Base-by-base conservation (phyloP, 1,284 basidiomycete genomes). In the Ganoderma leucocontextum region DNA sequence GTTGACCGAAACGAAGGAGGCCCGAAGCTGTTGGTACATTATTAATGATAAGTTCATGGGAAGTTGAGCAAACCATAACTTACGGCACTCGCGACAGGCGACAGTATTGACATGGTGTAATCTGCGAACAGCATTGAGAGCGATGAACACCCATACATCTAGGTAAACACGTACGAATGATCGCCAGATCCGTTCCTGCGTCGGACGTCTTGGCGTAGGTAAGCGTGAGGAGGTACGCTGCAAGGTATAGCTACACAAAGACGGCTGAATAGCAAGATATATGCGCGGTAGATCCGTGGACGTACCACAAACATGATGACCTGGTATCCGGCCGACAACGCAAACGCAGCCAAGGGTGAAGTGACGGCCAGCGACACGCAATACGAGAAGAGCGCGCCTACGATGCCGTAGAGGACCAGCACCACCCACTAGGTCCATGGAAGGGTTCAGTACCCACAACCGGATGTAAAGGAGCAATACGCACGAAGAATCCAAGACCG, bases 271-370 rank as follows among this genome's bases (percentile, higher is more conserved):
- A 36, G 42, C 7, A 10, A 22, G 4, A 38, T 8, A 39, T n/a
- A 38, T 19, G 17, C 0, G 0, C 9, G 33, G 47, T 0, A 12
- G 33, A 39, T 39, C 29, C 29, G 3, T 19, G 10, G 12, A 77
- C 88, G 74, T 75, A 93, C 90, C 60, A 92, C 78, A 78, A 89
- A 93, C 76, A 93, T 86, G 65, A 94, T 80, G 52, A 92, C 84
- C 72, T 94, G 92, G 77, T 91, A 93, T n/a, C 88, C 91, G 10
- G 91, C 92, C 12, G 89, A 85, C 7, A 85, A 80, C 0, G 93
- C 92, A 74, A 94, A 95, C 2, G 92, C 89, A 2, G 91, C 89
- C 13, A 95, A 81, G 10, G 92, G 89, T 0, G 91, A 91, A 7
- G 86, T 79, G 57, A 89, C 85, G 66, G 89, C 77, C 3, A 94